Conservation (phyloP, 805 yeast species). For the Schizosaccharomyces cryophilus region DNA sequence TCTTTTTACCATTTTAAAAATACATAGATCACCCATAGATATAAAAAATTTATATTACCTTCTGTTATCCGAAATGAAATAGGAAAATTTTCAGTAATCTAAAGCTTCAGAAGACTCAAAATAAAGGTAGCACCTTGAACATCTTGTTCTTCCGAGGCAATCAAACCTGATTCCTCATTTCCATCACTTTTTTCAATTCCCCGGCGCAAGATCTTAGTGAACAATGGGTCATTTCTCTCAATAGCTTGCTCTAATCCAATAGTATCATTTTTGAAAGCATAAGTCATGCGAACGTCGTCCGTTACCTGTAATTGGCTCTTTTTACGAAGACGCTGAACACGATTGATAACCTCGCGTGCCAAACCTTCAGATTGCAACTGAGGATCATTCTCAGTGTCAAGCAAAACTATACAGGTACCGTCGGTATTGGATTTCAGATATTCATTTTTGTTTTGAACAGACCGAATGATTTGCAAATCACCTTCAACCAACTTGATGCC, state of each 20-base stretch:
- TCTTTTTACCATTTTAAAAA: too few species aligned
- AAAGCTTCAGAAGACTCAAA: slow-evolving; percentile 9
- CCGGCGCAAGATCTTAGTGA: slow-evolving; percentile 53
- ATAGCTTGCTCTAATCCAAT: slow-evolving; percentile 40
- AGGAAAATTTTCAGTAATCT: background rate
- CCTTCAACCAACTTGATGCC: slow-evolving; percentile 72
- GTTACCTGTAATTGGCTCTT: slow-evolving; percentile 85
- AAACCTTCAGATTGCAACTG: slow-evolving; percentile 82
- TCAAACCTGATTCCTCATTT: slow-evolving; percentile 20
- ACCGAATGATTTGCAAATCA: slow-evolving; percentile 76
- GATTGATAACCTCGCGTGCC: slow-evolving; percentile 88
- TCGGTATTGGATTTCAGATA: slow-evolving; percentile 79
- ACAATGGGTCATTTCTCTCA: slow-evolving; percentile 35
- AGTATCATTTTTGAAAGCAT: slow-evolving; percentile 36
- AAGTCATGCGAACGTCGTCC: slow-evolving; percentile 79
- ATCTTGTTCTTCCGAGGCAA: slow-evolving; percentile 73
- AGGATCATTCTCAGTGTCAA: slow-evolving; percentile 69
- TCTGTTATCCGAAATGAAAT: too few species aligned
- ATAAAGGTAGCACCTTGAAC: slow-evolving; percentile 13
- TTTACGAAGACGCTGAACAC: slow-evolving; percentile 93
- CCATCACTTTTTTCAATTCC: slow-evolving; percentile 27
- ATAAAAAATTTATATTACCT: too few species aligned
- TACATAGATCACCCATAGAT: too few species aligned
- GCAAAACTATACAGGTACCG: slow-evolving; percentile 65
- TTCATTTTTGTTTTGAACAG: slow-evolving; percentile 28